These are phyloP conservation scores for Trametes meyenii DNA, from an alignment of 768 basidiomycete species.

Conservation along the genomic window DNA sequence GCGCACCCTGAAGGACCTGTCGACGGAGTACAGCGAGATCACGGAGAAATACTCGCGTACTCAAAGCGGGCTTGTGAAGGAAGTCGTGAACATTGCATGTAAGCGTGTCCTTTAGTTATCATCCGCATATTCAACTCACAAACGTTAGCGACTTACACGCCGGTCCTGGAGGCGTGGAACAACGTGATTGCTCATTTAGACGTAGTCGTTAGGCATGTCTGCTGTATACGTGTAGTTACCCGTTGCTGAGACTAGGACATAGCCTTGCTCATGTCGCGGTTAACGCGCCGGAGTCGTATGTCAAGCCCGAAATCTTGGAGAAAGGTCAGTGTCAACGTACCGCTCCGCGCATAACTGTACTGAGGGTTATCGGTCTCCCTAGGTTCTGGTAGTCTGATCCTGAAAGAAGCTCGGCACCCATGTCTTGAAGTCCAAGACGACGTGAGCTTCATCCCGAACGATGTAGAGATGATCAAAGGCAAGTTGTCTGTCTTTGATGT, in stretches of 20 bases:
- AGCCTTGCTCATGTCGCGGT: conserved; percentile 93
- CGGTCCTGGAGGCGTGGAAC: conserved; percentile 85
- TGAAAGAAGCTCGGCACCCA: conserved; percentile 91
- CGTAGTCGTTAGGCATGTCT: conserved; percentile 78
- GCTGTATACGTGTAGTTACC: not conserved
- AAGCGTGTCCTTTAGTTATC: conserved; percentile 30
- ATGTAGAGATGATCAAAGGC: conserved; percentile 93
- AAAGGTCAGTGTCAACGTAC: conserved; percentile 54
- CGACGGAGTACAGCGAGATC: conserved; percentile 71
- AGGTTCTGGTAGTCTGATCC: conserved; percentile 81
- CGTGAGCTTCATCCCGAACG: conserved; percentile 92
- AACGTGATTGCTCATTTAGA: conserved; percentile 87
- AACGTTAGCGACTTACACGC: conserved; percentile 83
- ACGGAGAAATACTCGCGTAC: conserved; percentile 71
- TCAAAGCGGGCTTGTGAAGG: conserved; percentile 84
- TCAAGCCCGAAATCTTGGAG: conserved; percentile 79
- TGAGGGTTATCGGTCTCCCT: not conserved
- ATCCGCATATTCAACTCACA: not conserved
- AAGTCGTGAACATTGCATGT: conserved; percentile 93
- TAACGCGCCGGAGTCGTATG: conserved; percentile 84
- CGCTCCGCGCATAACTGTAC: not conserved
- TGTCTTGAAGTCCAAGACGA: conserved; percentile 97
- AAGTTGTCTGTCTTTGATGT: conserved; percentile 11
- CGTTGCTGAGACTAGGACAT: not conserved
- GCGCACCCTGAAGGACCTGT: conserved; percentile 64